These are phyloP conservation scores for Tetracladium setigerum DNA, from an alignment of 495 filamentous ascomycete genomes.

Conservation along the genomic window DNA sequence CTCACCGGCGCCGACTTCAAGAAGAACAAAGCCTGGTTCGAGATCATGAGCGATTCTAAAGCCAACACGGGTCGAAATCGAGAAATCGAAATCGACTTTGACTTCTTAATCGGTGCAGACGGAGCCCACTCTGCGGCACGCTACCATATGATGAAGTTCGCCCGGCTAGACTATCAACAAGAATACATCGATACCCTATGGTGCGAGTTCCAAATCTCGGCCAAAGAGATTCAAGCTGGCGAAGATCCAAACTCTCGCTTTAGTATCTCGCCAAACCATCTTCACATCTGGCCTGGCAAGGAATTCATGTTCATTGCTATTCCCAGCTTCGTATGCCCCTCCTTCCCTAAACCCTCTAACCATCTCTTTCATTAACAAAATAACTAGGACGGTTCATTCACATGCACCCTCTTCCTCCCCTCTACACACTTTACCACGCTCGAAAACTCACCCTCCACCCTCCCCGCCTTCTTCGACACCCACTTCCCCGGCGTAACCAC, in stretches of 20 bases:
- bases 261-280: slow-evolving; percentile 76
- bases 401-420: slow-evolving; percentile 87
- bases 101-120: slow-evolving; percentile 92
- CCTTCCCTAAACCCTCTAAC: not conserved
- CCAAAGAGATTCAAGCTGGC: slow-evolving; percentile 24
- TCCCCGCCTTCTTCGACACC: slow-evolving; percentile 66
- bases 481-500: slow-evolving; percentile 85
- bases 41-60: slow-evolving; percentile 31
- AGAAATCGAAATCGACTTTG: slow-evolving; percentile 67
- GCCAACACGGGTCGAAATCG: slow-evolving; percentile 11
- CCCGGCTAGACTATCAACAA: slow-evolving; percentile 83
- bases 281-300: slow-evolving; percentile 95
- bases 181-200: slow-evolving; percentile 95
- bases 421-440: slow-evolving; percentile 50
- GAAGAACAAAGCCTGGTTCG: slow-evolving; percentile 78
- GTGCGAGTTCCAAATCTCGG: slow-evolving; percentile 88
- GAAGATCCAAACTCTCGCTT: slow-evolving; percentile 50
- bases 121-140: slow-evolving; percentile 87
- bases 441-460: slow-evolving; percentile 40
- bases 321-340: slow-evolving; percentile 52
- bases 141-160: slow-evolving; percentile 90
- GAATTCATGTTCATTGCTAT: slow-evolving; percentile 98
- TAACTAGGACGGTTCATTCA: slow-evolving; percentile 75
- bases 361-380: slow-evolving; percentile 6
- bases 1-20: slow-evolving; percentile 80